Percentiles rank a stretch among this genome's conserved stretches.
Conservation (phyloP, 2,329 filamentous ascomycete genomes). For the Diaporthe sp. region DNA sequence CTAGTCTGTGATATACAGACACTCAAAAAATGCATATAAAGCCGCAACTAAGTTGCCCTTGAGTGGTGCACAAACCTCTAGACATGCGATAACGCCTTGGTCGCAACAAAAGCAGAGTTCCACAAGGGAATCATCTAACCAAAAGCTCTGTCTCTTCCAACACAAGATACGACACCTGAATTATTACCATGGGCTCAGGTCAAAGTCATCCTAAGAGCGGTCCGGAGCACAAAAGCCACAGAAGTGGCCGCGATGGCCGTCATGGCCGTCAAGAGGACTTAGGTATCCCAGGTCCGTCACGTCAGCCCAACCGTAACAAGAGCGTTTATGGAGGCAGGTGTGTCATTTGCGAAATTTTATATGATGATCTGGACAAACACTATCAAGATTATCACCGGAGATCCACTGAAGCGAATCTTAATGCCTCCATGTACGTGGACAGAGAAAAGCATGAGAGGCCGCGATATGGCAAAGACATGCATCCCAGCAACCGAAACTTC, state of each 20-base stretch:
- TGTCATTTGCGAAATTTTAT: rapidly evolving
- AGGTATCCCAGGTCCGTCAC: neutral
- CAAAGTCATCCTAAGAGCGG: no score
- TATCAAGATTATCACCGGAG: rapidly evolving
- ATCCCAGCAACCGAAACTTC: neutral
- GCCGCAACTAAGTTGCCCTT: no score
- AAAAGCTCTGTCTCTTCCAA: neutral
- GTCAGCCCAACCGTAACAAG: neutral
- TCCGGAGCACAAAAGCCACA: no score
- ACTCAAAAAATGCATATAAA: neutral
- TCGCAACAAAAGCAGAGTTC: neutral
- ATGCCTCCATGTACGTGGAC: no score
- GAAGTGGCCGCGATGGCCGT: no score
- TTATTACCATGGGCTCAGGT: neutral
- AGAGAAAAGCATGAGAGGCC: neutral
- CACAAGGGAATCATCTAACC: neutral
- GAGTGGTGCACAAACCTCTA: no score
- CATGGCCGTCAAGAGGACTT: neutral
- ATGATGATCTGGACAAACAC: neutral
- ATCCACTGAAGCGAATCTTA: no score
- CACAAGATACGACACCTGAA: neutral
- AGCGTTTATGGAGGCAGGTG: neutral
- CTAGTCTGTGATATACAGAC: neutral
- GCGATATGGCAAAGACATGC: neutral
- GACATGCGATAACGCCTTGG: neutral